Base-by-base conservation (phyloP, 2,329 filamentous ascomycete genomes). In the Geosmithia putterillii region DNA sequence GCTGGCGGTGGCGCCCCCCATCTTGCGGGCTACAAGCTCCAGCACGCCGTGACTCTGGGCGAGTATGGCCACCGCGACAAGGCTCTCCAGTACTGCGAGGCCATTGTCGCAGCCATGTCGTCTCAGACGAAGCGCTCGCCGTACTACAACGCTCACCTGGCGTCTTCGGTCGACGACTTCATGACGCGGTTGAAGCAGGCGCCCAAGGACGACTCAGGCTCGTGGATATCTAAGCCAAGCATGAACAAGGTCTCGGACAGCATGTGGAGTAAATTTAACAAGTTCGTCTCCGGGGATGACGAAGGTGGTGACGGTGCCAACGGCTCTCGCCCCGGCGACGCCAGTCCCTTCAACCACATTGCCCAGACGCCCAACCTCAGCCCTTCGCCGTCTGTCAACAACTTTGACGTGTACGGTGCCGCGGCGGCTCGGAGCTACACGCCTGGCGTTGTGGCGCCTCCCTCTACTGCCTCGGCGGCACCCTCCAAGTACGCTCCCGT, bases 241-340 rank as follows among this genome's bases (percentile, higher is more conserved):
- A 94, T 96, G 76, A 89, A 94, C 61, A 95, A 94, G 62, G 87
- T 96, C 0, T 92, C 89, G 2, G 88, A 84, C 47, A 87, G 84
- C 28, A 79, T 96, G 57, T 89, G 87, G 75, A 88, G 81, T 50
- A 87, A 84, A 46, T 95, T 99, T 64, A 96, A 89, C 64, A 95
- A 88, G 55, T 98, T 98, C 56, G 88, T 98, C 47, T 81, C 85
- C 42, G 94, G 92, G 14, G 90, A 95, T 46, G 90, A 96, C 44
- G 77, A 76, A 42, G 88, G 94, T 46, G 87, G 94, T 45, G 79
- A 76, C 45, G 83, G 87, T 42, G 70, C 71, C 28, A 70, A 70
- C 9, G 77, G 74, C 1, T 72, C 72, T 43, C 76, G 69, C 8
- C 77, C 76, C 38, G 69, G 60, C 28, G 83, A 86, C 46, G 62